These are phyloP conservation scores for Parasitella parasitica DNA, from an alignment of 371 early-diverging fungal species.

Conservation along the genomic window DNA sequence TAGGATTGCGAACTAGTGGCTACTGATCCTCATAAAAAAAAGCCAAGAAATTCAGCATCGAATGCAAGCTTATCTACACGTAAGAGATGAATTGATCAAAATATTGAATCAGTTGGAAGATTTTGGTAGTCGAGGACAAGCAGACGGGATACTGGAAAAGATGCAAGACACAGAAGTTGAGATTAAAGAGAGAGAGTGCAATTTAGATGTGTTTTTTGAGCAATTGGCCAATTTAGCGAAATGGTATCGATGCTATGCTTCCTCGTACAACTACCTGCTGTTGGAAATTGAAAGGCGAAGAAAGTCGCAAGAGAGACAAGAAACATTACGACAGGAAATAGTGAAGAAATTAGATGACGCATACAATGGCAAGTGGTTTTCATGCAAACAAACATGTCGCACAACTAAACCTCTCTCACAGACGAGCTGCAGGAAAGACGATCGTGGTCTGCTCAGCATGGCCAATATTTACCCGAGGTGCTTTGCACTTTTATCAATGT, in stretches of 20 bases:
- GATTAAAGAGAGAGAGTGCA: slow-evolving; percentile 32
- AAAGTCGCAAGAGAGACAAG: slow-evolving; percentile 32
- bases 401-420: not conserved
- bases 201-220: slow-evolving; percentile 34
- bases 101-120: slow-evolving; percentile 32
- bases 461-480: slow-evolving; percentile 45
- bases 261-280: slow-evolving; percentile 39
- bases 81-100: slow-evolving; percentile 31
- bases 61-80: slow-evolving; percentile 27
- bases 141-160: slow-evolving; percentile 37
- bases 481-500: slow-evolving; percentile 50
- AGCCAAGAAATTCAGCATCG: slow-evolving; percentile 39
- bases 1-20: too few species aligned
- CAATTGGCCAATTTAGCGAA: slow-evolving; percentile 35
- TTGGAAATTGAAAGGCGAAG: slow-evolving; percentile 43
- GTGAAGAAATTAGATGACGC: slow-evolving; percentile 30
- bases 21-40: not conserved
- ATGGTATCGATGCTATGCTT: slow-evolving; percentile 41
- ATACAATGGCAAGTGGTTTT: slow-evolving; percentile 11
- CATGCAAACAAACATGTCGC: not conserved
- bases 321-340: slow-evolving; percentile 24
- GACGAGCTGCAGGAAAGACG: slow-evolving; percentile 43
- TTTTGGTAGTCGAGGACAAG: slow-evolving; percentile 31
- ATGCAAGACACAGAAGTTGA: slow-evolving; percentile 31
- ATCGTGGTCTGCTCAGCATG: slow-evolving; percentile 45